phyloP scores from a whole-genome alignment of 2,329 filamentous ascomycete species.

The Rhexocercosporidium sp. region DNA sequence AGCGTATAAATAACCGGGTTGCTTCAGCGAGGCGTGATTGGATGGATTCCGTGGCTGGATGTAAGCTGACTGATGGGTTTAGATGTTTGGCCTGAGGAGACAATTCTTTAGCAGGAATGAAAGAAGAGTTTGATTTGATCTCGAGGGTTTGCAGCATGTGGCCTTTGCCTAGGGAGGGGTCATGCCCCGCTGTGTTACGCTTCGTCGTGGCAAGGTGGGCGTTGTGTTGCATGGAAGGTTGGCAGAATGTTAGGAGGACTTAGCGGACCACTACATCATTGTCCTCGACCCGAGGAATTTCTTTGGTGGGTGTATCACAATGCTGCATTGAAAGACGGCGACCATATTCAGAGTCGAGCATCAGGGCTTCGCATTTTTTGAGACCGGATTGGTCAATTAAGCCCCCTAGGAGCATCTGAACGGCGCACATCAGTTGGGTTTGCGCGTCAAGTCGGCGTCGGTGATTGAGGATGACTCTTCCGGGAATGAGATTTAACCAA shows the following conservation, averaged over 20 bases:
- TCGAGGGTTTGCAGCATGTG: neutral
- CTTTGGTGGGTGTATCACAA: neutral
- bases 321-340: neutral
- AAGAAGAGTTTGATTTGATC: neutral
- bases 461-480: neutral
- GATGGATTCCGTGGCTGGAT: neutral
- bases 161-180: neutral
- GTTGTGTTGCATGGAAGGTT: neutral
- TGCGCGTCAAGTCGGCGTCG: neutral
- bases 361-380: neutral
- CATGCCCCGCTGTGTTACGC: neutral
- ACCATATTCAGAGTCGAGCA: neutral
- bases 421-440: neutral
- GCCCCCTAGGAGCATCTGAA: neutral
- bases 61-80: conserved; percentile 14
- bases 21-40: conserved; percentile 1
- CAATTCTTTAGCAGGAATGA: neutral
- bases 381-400: neutral
- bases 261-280: neutral
- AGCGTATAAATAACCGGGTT: conserved; percentile 10
- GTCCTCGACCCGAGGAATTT: neutral
- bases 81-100: neutral
- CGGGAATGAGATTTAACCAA: neutral
- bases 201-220: neutral
- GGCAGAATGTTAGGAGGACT: neutral